Base-by-base conservation (phyloP, 805 yeast genomes). In the Kuraishia cidri region DNA sequence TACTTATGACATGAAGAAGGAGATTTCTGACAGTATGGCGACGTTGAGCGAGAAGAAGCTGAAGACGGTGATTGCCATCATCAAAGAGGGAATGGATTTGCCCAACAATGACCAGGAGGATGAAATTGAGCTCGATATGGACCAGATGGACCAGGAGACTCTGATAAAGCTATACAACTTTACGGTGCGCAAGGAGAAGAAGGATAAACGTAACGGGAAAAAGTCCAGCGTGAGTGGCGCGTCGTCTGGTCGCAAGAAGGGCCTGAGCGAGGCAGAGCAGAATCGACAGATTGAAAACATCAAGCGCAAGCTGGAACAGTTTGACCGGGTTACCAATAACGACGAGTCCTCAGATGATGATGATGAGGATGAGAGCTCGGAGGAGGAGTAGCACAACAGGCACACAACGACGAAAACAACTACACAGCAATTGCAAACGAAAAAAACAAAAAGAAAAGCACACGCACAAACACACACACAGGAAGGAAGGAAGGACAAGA, bases 91-190 rank as follows among this genome's bases (percentile, higher is more conserved):
- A 33, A 65, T 79, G 70, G 82, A 73, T 39, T 65, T 71, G 45
- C 69, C 55, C 46, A 64, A 49, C 44, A 58, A 52, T 45, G 71
- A 67, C 37, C 76, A 71, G 46, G 90, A 86, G 46, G n/a, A n/a
- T n/a, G 97, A 90, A 37, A 92, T 92, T 39, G 98, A 92, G 64
- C 69, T 92, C 38, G 98, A 92, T 57, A 82, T 92, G 78, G 97
- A 92, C 53, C 81, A 81, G 57, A 69, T 92, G 45, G 95, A 85
- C 47, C 86, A 85, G 42, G 63, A 73, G 26, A 88, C 97, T 2
- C 70, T 90, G 34, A 60, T 84, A 52, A 83, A 84, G 49, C 64
- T 92, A 41, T 90, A 87, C 66, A 79, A 81, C 53, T 83, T 80
- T 45, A 86, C 92, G 44, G 83, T 80, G 39, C 59, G 54, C 44